Conservation (phyloP, 129 eudicot genomes). For the Tagetes erecta region DNA sequence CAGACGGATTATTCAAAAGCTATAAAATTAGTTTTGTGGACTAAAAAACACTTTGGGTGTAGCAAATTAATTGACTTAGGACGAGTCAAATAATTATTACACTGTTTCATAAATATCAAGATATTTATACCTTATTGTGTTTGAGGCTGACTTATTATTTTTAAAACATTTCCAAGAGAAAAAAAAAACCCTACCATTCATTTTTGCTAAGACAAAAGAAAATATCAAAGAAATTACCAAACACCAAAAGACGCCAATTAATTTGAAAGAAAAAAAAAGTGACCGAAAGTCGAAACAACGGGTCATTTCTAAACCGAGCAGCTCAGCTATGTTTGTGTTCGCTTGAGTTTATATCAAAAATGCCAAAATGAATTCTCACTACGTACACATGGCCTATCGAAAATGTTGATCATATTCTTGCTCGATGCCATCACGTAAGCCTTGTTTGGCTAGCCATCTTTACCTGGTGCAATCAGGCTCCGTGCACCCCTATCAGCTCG, state of each 20-base stretch:
- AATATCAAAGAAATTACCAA: background rate
- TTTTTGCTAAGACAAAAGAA: background rate
- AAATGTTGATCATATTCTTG: too few species aligned
- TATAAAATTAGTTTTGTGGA: background rate
- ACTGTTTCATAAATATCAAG: slow-evolving; percentile 3
- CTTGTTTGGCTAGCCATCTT: too few species aligned
- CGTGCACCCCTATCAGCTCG: too few species aligned
- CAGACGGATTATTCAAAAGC: background rate
- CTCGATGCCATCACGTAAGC: too few species aligned
- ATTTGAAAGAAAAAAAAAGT: background rate
- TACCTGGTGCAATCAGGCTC: too few species aligned
- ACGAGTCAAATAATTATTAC: background rate
- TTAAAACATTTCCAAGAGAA: background rate
- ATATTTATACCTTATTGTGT: background rate
- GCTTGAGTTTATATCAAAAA: too few species aligned
- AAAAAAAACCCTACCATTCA: background rate
- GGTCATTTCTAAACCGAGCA: too few species aligned
- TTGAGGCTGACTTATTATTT: background rate
- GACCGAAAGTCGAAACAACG: too few species aligned
- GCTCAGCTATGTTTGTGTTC: too few species aligned
- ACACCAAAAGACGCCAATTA: background rate
- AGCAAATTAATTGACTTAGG: background rate
- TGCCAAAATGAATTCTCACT: too few species aligned
- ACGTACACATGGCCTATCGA: too few species aligned
- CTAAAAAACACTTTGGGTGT: background rate